phyloP scores from a whole-genome alignment of 2,329 filamentous ascomycete species.

The Karstenula rhodostoma region DNA sequence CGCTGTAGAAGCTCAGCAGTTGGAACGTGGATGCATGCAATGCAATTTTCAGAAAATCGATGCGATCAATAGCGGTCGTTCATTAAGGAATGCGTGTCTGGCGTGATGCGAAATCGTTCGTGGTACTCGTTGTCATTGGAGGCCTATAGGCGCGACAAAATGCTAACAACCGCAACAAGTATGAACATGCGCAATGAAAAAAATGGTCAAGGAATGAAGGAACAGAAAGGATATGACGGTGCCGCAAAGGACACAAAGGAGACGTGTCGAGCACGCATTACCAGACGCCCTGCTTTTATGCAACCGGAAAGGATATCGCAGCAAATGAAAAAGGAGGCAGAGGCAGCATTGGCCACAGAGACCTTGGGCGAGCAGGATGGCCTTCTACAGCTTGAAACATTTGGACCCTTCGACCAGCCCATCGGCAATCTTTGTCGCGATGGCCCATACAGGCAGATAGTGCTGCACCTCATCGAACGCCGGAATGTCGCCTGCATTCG shows the following conservation, averaged over 20 bases:
- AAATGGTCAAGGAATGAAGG: constrained; percentile 2
- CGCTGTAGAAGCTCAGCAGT: background rate
- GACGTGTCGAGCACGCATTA: constrained; percentile 33
- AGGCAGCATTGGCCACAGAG: constrained; percentile 34
- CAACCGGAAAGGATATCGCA: constrained; percentile 41
- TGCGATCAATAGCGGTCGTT: background rate
- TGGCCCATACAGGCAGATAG: constrained; percentile 82
- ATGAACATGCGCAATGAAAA: constrained; percentile 19
- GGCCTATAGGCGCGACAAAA: constrained; percentile 25
- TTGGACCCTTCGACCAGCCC: constrained; percentile 84
- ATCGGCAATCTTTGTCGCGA: constrained; percentile 76
- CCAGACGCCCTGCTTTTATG: constrained; percentile 43
- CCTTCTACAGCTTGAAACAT: constrained; percentile 59
- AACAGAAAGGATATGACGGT: constrained; percentile 13
- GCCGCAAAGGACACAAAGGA: constrained; percentile 32
- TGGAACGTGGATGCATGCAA: constrained; percentile 10
- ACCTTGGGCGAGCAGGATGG: constrained; percentile 30
- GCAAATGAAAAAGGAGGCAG: constrained; percentile 38
- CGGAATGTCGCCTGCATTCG: constrained; percentile 78
- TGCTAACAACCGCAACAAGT: constrained; percentile 21
- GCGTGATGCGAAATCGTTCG: constrained; percentile 14
- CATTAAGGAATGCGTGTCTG: background rate
- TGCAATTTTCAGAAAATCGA: background rate
- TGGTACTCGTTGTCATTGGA: constrained; percentile 36
- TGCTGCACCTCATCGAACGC: constrained; percentile 81